Conservation (phyloP, 2,329 filamentous ascomycete genomes). For the Tothia fuscella region DNA sequence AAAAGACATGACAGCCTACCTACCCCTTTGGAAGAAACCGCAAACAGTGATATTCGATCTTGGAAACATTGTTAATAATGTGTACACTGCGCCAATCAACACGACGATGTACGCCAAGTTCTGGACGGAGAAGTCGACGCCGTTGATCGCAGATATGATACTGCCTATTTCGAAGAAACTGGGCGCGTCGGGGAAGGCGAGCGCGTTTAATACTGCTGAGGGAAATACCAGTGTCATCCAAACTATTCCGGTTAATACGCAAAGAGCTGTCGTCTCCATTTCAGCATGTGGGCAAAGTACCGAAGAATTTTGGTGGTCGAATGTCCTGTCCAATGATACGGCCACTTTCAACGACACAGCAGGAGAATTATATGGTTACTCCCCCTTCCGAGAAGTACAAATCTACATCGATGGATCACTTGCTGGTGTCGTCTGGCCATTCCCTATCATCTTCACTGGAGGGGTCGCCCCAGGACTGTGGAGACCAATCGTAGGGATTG, state of each 20-base stretch:
- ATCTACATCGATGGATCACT: constrained; percentile 60
- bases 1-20: constrained; percentile 66
- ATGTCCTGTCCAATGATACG: constrained; percentile 53
- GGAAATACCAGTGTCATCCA: constrained; percentile 45
- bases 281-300: constrained; percentile 62
- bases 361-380: constrained; percentile 51
- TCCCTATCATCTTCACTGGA: constrained; percentile 71
- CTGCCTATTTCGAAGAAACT: constrained; percentile 50
- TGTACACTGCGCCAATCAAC: constrained; percentile 63
- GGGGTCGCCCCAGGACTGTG: constrained; percentile 67
- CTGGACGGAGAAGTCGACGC: constrained; percentile 47
- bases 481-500: constrained; percentile 64
- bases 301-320: constrained; percentile 82
- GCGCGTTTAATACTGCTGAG: constrained; percentile 52
- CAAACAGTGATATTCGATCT: constrained; percentile 74
- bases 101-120: constrained; percentile 64
- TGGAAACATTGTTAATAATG: constrained; percentile 57
- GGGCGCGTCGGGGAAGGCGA: constrained; percentile 40
- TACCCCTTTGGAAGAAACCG: constrained; percentile 53
- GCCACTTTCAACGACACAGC: constrained; percentile 45
- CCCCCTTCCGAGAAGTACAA: constrained; percentile 68
- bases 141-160: constrained; percentile 33
- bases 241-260: constrained; percentile 52
- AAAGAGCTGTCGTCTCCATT: constrained; percentile 62
- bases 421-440: constrained; percentile 70